These are phyloP conservation scores for Arachis stenosperma DNA, from an alignment of 306 rosid species.

Conservation along the genomic window DNA sequence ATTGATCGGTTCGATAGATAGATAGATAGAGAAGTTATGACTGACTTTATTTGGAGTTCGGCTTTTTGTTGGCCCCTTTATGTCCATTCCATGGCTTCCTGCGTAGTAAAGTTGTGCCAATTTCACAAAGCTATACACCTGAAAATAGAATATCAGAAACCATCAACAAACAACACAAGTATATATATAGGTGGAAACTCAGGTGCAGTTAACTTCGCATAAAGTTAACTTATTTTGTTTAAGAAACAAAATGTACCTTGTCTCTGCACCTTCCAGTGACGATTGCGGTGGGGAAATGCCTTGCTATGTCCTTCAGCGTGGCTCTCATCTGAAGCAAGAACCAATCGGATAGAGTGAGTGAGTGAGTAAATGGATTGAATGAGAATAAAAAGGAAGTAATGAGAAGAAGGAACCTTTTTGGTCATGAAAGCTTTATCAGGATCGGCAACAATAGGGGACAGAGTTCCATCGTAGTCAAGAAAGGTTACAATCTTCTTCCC, in stretches of 20 bases:
- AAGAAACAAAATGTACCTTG: slow-evolving; percentile 64
- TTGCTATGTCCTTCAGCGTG: slow-evolving; percentile 70
- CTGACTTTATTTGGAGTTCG: slow-evolving; percentile 59
- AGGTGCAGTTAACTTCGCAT: too few species aligned
- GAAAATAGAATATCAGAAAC: slow-evolving; percentile 5
- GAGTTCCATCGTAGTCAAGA: slow-evolving; percentile 96
- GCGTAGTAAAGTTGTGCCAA: slow-evolving; percentile 85
- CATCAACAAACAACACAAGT: too few species aligned
- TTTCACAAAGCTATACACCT: slow-evolving; percentile 81
- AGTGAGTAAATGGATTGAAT: too few species aligned
- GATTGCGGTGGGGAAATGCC: slow-evolving; percentile 86
- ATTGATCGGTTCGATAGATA: neutral
- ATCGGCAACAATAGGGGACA: slow-evolving; percentile 85
- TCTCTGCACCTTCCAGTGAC: slow-evolving; percentile 86
- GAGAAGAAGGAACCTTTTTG: slow-evolving; percentile 53
- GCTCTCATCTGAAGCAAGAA: slow-evolving; percentile 70
- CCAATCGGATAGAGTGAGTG: neutral
- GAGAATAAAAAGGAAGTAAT: too few species aligned
- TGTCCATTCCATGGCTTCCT: slow-evolving; percentile 99
- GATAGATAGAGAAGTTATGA: neutral
- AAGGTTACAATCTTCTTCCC: slow-evolving; percentile 80
- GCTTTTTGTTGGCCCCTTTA: slow-evolving; percentile 77
- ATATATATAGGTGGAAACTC: too few species aligned
- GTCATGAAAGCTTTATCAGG: slow-evolving; percentile 94
- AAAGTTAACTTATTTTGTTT: too few species aligned